Percentiles rank a stretch among this genome's conserved stretches.
phyloP scores from a whole-genome alignment of 2,329 filamentous ascomycete species.

The Chrysoporthe cubensis region DNA sequence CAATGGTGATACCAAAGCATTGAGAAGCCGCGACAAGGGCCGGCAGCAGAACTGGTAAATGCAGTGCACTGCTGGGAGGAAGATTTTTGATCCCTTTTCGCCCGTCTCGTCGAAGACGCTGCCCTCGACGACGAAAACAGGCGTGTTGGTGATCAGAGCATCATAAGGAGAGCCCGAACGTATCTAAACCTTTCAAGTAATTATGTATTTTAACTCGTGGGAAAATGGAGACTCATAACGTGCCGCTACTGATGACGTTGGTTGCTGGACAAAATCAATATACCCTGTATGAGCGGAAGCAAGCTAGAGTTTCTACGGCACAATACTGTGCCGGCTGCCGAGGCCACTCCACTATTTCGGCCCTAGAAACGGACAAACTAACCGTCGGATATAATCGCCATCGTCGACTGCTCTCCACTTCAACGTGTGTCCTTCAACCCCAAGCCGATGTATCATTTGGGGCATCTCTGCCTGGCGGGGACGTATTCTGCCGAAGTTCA shows the following conservation, averaged over 20 bases:
- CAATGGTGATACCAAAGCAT: too few relatives aligned
- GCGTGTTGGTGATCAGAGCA: background rate
- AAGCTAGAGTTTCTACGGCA: constrained; percentile 18
- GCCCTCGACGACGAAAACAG: background rate
- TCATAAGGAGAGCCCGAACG: background rate
- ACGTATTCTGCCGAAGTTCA: constrained; percentile 22
- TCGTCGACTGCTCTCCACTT: background rate
- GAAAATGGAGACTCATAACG: constrained; percentile 29
- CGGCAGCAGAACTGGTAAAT: too few relatives aligned
- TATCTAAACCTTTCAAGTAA: background rate
- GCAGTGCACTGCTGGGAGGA: too few relatives aligned
- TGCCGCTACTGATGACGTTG: constrained; percentile 14
- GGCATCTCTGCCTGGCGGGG: background rate
- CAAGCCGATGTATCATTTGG: background rate
- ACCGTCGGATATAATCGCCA: constrained; percentile 22
- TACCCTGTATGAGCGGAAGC: background rate
- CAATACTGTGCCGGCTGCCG: constrained; percentile 27
- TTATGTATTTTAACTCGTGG: constrained; percentile 37
- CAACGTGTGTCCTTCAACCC: background rate
- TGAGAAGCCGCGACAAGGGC: too few relatives aligned
- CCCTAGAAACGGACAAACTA: background rate
- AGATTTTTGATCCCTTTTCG: too few relatives aligned
- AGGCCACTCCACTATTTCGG: constrained; percentile 10
- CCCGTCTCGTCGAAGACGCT: too few relatives aligned
- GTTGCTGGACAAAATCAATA: constrained; percentile 16